Conservation (phyloP, 345 rosid genomes). For the Pistacia vera region DNA sequence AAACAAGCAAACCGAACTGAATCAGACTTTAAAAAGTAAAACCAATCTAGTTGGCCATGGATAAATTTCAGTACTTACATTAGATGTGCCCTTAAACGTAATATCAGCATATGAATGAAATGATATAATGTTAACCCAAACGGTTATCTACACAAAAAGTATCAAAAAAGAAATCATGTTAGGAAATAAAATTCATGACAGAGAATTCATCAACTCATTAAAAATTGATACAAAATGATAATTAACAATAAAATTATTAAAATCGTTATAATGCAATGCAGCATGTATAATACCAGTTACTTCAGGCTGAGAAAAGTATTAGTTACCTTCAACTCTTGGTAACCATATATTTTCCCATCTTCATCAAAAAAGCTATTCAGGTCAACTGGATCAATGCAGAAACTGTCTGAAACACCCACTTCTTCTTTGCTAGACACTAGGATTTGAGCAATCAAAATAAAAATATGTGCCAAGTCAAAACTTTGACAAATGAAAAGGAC, state of each 20-base stretch:
- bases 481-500: background rate
- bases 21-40: background rate
- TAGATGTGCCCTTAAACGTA: slow-evolving; percentile 51
- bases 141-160: slow-evolving; percentile 50
- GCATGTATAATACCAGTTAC: background rate
- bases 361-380: slow-evolving; percentile 73
- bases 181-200: no score
- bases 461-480: slow-evolving; percentile 4
- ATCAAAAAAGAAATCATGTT: slow-evolving; percentile 7
- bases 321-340: slow-evolving; percentile 71
- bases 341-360: slow-evolving; percentile 94
- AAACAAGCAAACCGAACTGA: background rate
- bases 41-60: background rate
- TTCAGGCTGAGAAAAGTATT: background rate
- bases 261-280: no score
- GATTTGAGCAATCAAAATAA: slow-evolving; percentile 24
- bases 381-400: slow-evolving; percentile 64
- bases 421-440: slow-evolving; percentile 89
- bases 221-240: background rate
- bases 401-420: slow-evolving; percentile 55
- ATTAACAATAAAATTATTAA: background rate
- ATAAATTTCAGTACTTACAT: slow-evolving; percentile 52
- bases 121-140: slow-evolving; percentile 79
- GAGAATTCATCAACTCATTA: background rate
- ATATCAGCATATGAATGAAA: slow-evolving; percentile 76